Evolutionary conservation across 2,329 filamentous ascomycete species (phyloP).

Genomic region (Bipolaris sorokiniana): DNA sequence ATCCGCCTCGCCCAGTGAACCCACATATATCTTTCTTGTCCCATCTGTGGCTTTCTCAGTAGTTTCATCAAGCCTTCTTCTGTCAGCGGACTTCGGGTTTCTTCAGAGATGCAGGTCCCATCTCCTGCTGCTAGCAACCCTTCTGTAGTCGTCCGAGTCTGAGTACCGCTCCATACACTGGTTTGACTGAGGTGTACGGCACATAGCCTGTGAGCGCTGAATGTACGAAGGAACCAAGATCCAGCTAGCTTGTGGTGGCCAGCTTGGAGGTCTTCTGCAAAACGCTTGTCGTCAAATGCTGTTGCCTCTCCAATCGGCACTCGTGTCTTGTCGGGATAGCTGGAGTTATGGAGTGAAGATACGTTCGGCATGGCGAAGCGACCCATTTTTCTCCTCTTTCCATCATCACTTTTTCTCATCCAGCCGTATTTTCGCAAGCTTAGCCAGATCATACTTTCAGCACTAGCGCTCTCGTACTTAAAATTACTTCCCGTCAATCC

Average conservation of each 20-base stretch:
- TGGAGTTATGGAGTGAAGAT: background rate
- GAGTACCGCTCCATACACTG: conserved; percentile 27
- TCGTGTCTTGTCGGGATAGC: background rate
- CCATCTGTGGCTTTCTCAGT: conserved; percentile 42
- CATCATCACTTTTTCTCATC: background rate
- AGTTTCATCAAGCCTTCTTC: conserved; percentile 49
- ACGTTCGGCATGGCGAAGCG: conserved; percentile 22
- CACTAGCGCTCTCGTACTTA: conserved; percentile 6
- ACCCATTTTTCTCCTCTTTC: conserved; percentile 2
- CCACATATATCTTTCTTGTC: conserved; percentile 50
- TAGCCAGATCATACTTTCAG: conserved; percentile 24
- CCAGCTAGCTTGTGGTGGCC: conserved; percentile 31
- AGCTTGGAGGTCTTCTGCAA: conserved; percentile 26
- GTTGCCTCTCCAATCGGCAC: background rate
- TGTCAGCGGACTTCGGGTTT: conserved; percentile 37
- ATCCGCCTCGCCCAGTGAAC: conserved; percentile 53
- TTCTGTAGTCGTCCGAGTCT: background rate
- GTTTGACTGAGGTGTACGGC: conserved; percentile 27
- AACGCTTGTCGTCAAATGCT: conserved; percentile 39
- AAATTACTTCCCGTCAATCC: conserved; percentile 16
- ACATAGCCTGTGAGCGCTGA: conserved; percentile 31
- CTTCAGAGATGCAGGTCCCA: conserved; percentile 5
- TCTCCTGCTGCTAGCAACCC: conserved; percentile 22
- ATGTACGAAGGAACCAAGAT: conserved; percentile 22
- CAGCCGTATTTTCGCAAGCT: conserved; percentile 13